Evolutionary conservation across 441 rosid species (phyloP).

Genomic region (Gossypium lobatum): DNA sequence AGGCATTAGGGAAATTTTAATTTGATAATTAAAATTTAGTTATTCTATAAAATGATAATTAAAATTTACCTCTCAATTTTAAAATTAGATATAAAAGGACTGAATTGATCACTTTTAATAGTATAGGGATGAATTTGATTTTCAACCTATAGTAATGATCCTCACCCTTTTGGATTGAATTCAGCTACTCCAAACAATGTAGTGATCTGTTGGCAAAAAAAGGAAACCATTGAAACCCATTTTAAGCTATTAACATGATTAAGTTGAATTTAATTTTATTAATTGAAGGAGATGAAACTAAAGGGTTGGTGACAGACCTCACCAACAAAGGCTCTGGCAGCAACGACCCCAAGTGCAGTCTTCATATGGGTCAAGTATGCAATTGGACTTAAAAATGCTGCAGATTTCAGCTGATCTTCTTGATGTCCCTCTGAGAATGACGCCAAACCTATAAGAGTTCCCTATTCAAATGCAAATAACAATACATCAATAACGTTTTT

Average conservation of each 20-base stretch:
- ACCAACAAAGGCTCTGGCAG: slow-evolving; percentile 65
- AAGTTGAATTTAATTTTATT: background rate
- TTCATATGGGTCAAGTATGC: slow-evolving; percentile 92
- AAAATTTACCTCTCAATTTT: too few relatives aligned
- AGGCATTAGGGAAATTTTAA: too few relatives aligned
- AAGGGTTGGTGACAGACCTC: slow-evolving; percentile 42
- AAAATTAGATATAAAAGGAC: background rate
- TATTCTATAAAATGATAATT: too few relatives aligned
- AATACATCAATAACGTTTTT: too few relatives aligned
- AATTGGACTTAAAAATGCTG: slow-evolving; percentile 72
- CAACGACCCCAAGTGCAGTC: slow-evolving; percentile 54
- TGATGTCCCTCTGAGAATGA: slow-evolving; percentile 68
- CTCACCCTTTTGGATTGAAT: slow-evolving; percentile 83
- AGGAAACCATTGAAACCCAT: background rate
- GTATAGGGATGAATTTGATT: too few relatives aligned
- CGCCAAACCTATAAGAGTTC: slow-evolving; percentile 70
- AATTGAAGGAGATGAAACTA: background rate
- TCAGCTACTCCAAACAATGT: slow-evolving; percentile 55
- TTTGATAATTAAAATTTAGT: too few relatives aligned
- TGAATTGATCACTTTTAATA: background rate
- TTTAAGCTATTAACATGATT: background rate
- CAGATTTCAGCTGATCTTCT: slow-evolving; percentile 56
- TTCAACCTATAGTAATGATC: too few relatives aligned
- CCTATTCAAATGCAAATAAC: slow-evolving; percentile 30
- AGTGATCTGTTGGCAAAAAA: slow-evolving; percentile 37